Base-by-base conservation (phyloP, 2,329 filamentous ascomycete genomes). In the Arthrobotrys pseudoclavata region DNA sequence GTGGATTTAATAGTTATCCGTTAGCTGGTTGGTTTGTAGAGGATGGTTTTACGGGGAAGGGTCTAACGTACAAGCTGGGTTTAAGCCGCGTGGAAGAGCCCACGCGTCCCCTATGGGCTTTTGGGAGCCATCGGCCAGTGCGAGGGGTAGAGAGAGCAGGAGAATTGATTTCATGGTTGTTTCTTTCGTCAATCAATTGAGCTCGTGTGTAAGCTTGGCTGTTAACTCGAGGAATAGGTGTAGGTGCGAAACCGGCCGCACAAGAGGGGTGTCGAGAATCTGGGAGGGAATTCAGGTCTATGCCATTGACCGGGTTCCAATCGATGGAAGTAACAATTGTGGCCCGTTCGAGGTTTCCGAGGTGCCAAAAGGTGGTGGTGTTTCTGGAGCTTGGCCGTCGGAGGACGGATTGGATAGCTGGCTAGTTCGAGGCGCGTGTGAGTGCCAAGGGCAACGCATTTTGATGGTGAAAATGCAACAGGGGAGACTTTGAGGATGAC, bases 141-240 rank as follows among this genome's bases (percentile, higher is more conserved):
- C 57, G 52, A 77, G 52, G 22, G 74, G 67, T 52, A 77, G 20
- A 4, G 61, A 67, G 52, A 77, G 74, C 22, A 77, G 67, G 18
- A 77, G 74, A 9, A 77, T 53, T 34, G 74, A 77, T 42, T 68
- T 77, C 74, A 77, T 77, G 40, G 42, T 64, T 20, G 20, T 29
- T 29, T 47, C 26, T 50, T 24, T 50, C 4, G 4, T 50, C 13
- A 24, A 45, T 42, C 26, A 26, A 40, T 40, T 50, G 29, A 40
- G 40, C 52, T 48, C 52, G 50, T 24, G 64, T 24, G 57, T 31
- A 37, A 26, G 52, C 31, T 31, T 50, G 20, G 22, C 18, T 29
- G 29, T 10, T 48, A 10, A 40, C 7, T 20, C 13, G 52, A 34
- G 9, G 24, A 42, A 4, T 45, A n/a, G 26, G 4, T 50, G 47